Evolutionary conservation across 1,284 basidiomycete species (phyloP).

Genomic region (Naganishia albida): DNA sequence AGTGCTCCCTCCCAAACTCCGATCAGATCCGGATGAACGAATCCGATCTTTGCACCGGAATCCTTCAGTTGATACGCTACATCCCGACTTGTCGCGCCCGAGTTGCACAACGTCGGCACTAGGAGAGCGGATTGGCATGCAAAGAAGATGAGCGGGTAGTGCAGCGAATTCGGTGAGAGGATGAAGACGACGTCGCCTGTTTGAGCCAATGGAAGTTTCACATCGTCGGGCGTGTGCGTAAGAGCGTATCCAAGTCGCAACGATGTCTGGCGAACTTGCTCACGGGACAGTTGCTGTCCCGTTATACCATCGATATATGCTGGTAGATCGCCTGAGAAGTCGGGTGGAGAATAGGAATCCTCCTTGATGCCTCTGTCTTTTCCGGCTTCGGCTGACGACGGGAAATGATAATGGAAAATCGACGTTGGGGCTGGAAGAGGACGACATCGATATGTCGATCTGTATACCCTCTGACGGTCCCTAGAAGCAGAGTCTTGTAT

Average conservation of each 20-base stretch:
- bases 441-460: conserved; percentile 37
- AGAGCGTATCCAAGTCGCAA: conserved; percentile 63
- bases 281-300: conserved; percentile 62
- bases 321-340: conserved; percentile 42
- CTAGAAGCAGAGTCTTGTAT: background rate
- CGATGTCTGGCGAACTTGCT: conserved; percentile 60
- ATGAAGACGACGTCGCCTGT: conserved; percentile 46
- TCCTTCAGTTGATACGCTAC: conserved; percentile 56
- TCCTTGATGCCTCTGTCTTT: background rate
- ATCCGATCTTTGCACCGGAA: conserved; percentile 60
- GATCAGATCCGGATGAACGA: conserved; percentile 61
- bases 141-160: conserved; percentile 65
- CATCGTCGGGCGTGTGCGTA: conserved; percentile 29
- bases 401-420: conserved; percentile 44
- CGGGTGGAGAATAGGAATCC: conserved; percentile 32
- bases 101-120: conserved; percentile 47
- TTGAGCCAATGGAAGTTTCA: conserved; percentile 28
- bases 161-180: conserved; percentile 60
- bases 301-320: conserved; percentile 70
- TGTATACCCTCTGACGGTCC: conserved; percentile 37
- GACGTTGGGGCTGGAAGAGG: conserved; percentile 41
- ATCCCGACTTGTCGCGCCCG: conserved; percentile 48
- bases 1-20: conserved; percentile 41
- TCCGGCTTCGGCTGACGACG: conserved; percentile 34
- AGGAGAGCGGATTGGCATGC: conserved; percentile 55